Base-by-base conservation (phyloP, 1,139 yeast genomes). In the Yamadazyma trypodendri region DNA sequence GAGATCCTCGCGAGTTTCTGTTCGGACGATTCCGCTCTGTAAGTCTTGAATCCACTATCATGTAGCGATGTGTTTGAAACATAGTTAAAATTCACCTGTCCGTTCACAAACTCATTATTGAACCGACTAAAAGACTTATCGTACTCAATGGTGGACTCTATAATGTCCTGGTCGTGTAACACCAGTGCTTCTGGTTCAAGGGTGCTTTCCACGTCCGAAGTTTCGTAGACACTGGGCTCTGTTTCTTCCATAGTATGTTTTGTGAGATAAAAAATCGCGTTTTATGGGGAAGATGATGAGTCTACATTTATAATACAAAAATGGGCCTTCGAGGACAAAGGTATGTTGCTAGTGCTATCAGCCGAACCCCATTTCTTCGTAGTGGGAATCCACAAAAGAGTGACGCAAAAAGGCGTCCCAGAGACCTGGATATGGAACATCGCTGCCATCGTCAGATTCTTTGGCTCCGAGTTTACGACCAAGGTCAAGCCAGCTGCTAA, bases 311-410 rank as follows among this genome's bases (percentile, higher is more conserved):
- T 24, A 22, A 13, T 28, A 29, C 32, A 34, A 27, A 10, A 25
- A 8, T 5, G 17, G 7, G n/a, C n/a, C n/a, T n/a, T n/a, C n/a
- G n/a, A n/a, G n/a, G n/a, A n/a, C n/a, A n/a, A n/a, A n/a, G n/a
- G n/a, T n/a, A n/a, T n/a, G n/a, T n/a, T n/a, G n/a, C n/a, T n/a
- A n/a, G n/a, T n/a, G n/a, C n/a, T n/a, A n/a, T n/a, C n/a, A 27
- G 20, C 66, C 66, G 37, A 49, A 55, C 10, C 68, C 70, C 54
- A 58, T 58, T 41, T 78, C 70, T 52, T 79, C 81, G 55, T 84
- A 84, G 21, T 80, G 82, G 9, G 84, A 71, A 42, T 77, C 72
- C 11, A 80, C 75, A 56, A 84, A 85, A 0, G 85, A 79, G 49
- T 79, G 65, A 37, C 65, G 61, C 43, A 76, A 55, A 50, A 61